Percentiles rank a stretch among this genome's conserved stretches.
Evolutionary conservation across 2,329 filamentous ascomycete species (phyloP).

Genomic region (Cercospora sp.): DNA sequence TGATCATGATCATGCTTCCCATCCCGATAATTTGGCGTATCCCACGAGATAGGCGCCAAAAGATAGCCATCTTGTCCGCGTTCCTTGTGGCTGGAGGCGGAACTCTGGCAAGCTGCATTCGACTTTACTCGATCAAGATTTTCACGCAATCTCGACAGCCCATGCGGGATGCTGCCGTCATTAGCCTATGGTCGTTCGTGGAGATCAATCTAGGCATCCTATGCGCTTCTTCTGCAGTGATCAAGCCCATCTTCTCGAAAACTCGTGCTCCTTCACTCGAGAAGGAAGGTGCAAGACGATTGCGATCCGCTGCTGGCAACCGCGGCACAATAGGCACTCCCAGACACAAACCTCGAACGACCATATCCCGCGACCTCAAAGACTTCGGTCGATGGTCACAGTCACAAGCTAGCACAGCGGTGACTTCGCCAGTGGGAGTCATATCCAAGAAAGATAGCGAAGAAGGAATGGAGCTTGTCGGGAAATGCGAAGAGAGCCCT

Average conservation of each 20-base stretch:
- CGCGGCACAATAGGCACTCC: conserved; percentile 9
- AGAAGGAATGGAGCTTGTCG: conserved; percentile 7
- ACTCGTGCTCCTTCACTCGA: conserved; percentile 17
- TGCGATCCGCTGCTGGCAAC: conserved; percentile 8
- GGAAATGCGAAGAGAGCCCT: conserved; percentile 4
- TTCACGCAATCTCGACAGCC: conserved; percentile 33
- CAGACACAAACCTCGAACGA: conserved; percentile 4
- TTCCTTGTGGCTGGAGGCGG: conserved; percentile 31
- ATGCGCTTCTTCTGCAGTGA: conserved; percentile 35
- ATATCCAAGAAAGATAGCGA: background rate
- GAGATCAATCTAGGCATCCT: conserved; percentile 38
- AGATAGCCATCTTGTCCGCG: conserved; percentile 38
- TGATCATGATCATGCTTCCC: conserved; percentile 43
- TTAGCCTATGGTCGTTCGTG: conserved; percentile 38
- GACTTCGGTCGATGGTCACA: conserved; percentile 16
- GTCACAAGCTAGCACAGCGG: conserved; percentile 6
- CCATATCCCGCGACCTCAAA: conserved; percentile 14
- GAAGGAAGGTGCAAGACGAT: conserved; percentile 3
- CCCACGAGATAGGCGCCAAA: conserved; percentile 36
- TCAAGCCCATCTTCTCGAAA: conserved; percentile 26
- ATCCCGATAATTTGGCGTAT: conserved; percentile 43
- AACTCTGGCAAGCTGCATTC: conserved; percentile 34
- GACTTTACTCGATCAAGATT: conserved; percentile 36
- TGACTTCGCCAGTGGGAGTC: background rate
- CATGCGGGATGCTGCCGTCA: conserved; percentile 33